Base-by-base conservation (phyloP, 305 asterid species). In the Stenogyne calaminthoides region DNA sequence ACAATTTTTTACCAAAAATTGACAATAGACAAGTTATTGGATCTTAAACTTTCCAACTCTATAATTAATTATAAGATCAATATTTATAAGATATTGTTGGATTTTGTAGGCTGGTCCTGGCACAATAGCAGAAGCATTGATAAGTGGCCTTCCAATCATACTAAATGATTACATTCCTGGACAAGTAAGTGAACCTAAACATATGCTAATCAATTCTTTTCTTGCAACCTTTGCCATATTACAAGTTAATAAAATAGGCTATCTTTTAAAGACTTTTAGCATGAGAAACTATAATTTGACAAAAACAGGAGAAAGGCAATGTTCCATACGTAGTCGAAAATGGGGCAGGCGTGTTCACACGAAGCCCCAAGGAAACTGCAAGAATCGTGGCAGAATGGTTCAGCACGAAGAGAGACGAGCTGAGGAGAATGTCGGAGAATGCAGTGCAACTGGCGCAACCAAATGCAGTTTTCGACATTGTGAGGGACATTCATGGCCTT, bases 131-230 rank as follows among this genome's bases (percentile, higher is more conserved):
- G 98, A 93, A 81, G 98, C 98, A 56, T 72, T 93, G 78, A 93
- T 91, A 78, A 80, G 95, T 59, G 98, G 98, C 11, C 97, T 93
- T 73, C 97, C 97, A 1, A 93, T 93, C 19, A 91, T 93, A 73
- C 95, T 93, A 34, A 93, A 93, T 36, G 98, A 93, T 80, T 93
- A 89, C 80, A 93, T 91, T 76, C 98, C 98, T 1, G 98, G 98
- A 77, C 98, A 93, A 78, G 98, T 91, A 75, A 84, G 89, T 78
- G 20, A 37, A 66, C 40, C 15, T 9, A 7, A 40, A 49, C 52
- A 52, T 60, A 18, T 5, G 34, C 8, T 42, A 7, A 29, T 2
- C 25, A 8, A 55, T 20, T n/a, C 2, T 47, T 47, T 47, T 46
- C 18, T 46, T 46, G 54, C 54, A 14, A 46, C 6, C 0, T 42